Evolutionary conservation across 768 basidiomycete genomes (phyloP), one percentile per base, ranked within the genome.

Genomic region (Hydnomerulius pinastri): DNA sequence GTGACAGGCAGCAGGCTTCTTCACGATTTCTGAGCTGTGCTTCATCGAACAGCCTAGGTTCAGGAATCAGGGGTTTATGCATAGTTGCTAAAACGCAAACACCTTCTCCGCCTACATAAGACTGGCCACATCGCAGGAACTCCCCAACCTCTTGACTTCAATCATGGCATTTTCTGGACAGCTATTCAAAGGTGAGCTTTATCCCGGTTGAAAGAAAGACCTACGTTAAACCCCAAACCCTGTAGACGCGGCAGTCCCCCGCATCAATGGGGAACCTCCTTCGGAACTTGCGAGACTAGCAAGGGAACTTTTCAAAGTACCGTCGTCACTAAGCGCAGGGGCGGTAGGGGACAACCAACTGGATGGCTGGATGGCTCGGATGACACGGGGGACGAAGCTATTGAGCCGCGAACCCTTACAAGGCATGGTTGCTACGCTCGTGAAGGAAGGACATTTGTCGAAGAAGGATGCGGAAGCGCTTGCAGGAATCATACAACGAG

Each of bases 391-490:
- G 21, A 18, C 23, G 20, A n/a, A 12, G 23, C n/a, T n/a, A n/a
- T 39, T 24, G 38, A 12, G 38, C 11, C 38, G 38, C 15, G 21
- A 20, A 11, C 38, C 38, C 7, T n/a, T 24, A 39, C 10, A 8
- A 10, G 38, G 23, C 8, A 20, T 24, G 9, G 38, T 39, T 4
- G 23, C 38, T 20, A 24, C 21, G 38, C 37, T 38, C 38, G 23
- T 39, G 38, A 24, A 1, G 11, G 38, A 39, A 39, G 38, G 38
- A 5, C 18, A 20, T 17, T 10, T 39, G 37, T 38, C 37, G 37
- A 18, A 18, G 17, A 76, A 73, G 57, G 73, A 77, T 53, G 74
- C 75, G 40, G 75, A 74, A 40, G 69, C 68, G 27, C 75, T 77
- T 54, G 74, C 75, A 41, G 75, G 74, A 55, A 67, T 38, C 37